A percentile compares a stretch with the other conserved stretches of the same genome.
phyloP scores from a whole-genome alignment of 257 asterid species.

The Marsdenia floribunda region DNA sequence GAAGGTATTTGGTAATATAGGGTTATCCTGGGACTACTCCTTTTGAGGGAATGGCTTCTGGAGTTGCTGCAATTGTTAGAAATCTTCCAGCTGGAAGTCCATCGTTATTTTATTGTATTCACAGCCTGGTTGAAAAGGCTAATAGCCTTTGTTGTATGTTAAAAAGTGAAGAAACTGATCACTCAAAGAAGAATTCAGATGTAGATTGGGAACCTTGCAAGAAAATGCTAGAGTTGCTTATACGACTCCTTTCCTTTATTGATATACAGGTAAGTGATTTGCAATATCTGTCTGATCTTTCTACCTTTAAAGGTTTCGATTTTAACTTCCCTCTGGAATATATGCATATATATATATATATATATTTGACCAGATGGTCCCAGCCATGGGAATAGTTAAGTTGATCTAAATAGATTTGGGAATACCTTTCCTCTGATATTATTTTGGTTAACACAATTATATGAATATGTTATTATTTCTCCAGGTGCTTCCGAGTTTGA shows the following conservation, averaged over 20 bases:
- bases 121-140: constrained; percentile 57
- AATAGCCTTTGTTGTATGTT: constrained; percentile 42
- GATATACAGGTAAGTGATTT: constrained; percentile 67
- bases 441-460: not conserved
- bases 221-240: constrained; percentile 72
- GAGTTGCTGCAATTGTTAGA: constrained; percentile 77
- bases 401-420: not conserved
- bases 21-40: constrained; percentile 80
- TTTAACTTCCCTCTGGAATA: not conserved
- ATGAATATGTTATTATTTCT: constrained; percentile 3
- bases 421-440: not conserved
- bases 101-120: constrained; percentile 64
- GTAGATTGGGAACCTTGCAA: constrained; percentile 63
- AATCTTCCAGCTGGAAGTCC: constrained; percentile 98
- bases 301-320: not conserved
- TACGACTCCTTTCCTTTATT: constrained; percentile 63
- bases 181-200: constrained; percentile 56
- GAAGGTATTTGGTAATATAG: constrained; percentile 34
- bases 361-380: not conserved
- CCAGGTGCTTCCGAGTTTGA: constrained; percentile 67
- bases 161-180: constrained; percentile 35
- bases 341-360: too few relatives aligned
- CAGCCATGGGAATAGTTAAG: not conserved
- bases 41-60: constrained; percentile 91
- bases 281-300: not conserved